Percentiles rank a stretch among this genome's conserved stretches.
Evolutionary conservation across 306 rosid species (phyloP).

Genomic region (Glycine soja): DNA sequence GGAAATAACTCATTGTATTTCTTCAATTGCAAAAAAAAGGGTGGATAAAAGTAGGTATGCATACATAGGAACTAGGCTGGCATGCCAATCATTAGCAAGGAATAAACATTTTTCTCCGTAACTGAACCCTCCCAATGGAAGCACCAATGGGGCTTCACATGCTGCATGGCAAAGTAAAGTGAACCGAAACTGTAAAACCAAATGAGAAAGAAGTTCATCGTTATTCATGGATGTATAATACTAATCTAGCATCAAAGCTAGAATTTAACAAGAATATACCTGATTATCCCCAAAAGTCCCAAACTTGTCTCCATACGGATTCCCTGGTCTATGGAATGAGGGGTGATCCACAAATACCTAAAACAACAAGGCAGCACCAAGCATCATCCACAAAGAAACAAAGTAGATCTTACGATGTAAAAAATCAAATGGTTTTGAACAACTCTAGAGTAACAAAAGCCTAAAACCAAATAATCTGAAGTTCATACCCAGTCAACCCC

Average conservation of each 20-base stretch:
- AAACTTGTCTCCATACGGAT: conserved; percentile 74
- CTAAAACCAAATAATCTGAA: conserved; percentile 10
- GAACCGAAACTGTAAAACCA: conserved; percentile 94
- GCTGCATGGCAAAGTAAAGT: conserved; percentile 95
- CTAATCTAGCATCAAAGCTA: conserved; percentile 37
- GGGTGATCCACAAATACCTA: conserved; percentile 92
- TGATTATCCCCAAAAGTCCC: conserved; percentile 92
- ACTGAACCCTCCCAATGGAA: conserved; percentile 84
- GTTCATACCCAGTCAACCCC: conserved; percentile 88
- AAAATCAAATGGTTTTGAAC: conserved; percentile 20
- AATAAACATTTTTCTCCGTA: conserved; percentile 80
- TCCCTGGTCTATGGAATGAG: conserved; percentile 84
- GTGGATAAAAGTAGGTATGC: conserved; percentile 41
- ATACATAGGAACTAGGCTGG: conserved; percentile 89
- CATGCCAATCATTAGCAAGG: conserved; percentile 94
- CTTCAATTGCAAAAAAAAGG: neutral
- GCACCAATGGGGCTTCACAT: conserved; percentile 92
- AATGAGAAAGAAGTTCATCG: conserved; percentile 57
- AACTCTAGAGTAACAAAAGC: conserved; percentile 11
- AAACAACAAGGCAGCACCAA: conserved; percentile 22
- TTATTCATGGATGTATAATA: conserved; percentile 42
- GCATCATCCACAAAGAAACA: conserved; percentile 28
- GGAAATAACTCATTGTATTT: neutral
- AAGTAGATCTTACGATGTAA: conserved; percentile 19
- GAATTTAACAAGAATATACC: conserved; percentile 52